Conservation (phyloP, 768 basidiomycete species). For the Lentinus brumalis region DNA sequence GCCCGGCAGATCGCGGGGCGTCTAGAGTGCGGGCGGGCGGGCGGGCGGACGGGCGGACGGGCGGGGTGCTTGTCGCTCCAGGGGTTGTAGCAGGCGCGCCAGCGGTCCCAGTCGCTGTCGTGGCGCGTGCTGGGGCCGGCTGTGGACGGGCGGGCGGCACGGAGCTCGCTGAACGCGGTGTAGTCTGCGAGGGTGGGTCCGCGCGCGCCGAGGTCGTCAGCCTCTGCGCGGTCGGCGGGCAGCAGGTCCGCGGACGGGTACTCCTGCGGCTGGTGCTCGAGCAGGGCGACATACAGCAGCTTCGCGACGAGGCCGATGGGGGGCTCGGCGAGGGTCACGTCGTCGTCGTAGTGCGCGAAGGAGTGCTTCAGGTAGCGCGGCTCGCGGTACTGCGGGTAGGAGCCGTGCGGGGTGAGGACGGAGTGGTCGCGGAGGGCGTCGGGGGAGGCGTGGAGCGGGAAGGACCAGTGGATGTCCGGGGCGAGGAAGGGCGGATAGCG, state of each 20-base stretch:
- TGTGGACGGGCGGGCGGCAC: constrained; percentile 31
- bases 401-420: constrained; percentile 42
- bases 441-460: constrained; percentile 43
- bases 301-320: constrained; percentile 59
- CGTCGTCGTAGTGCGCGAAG: constrained; percentile 23
- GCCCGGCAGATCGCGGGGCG: too few relatives aligned
- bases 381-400: constrained; percentile 48
- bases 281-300: constrained; percentile 61
- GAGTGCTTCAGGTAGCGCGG: constrained; percentile 14
- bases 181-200: constrained; percentile 60
- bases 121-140: constrained; percentile 42
- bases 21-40: too few relatives aligned
- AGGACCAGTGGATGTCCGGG: constrained; percentile 58
- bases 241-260: constrained; percentile 22
- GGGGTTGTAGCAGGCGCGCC: constrained; percentile 47
- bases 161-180: constrained; percentile 48
- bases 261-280: constrained; percentile 45
- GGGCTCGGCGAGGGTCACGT: constrained; percentile 37
- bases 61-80: constrained; percentile 27
- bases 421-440: constrained; percentile 20
- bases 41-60: constrained; percentile 30
- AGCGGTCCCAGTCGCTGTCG: constrained; percentile 62
- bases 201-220: constrained; percentile 26
- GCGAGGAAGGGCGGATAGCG: constrained; percentile 61
- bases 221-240: constrained; percentile 33